Evolutionary conservation across 495 filamentous ascomycete species (phyloP), one percentile per base, ranked within the genome.

Genomic region (Aspergillus diversus): DNA sequence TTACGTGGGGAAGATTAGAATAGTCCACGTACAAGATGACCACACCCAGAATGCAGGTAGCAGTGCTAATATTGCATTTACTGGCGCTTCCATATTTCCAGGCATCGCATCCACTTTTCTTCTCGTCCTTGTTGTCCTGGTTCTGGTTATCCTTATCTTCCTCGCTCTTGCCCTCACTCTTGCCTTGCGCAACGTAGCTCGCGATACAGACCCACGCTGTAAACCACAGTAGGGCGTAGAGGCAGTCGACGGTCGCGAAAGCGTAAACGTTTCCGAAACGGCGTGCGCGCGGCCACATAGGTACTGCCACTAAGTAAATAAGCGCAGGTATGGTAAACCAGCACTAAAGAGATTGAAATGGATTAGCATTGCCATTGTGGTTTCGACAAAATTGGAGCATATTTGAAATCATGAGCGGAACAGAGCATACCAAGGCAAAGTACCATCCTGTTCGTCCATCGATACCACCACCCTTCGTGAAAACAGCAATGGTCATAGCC

Each of bases 191-290:
- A 33, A 87, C 87, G 70, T 87, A 98, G 2, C 85, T 82, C 1
- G 91, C 90, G 47, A 96, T 83, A 47, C 87, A 83, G 5, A 92
- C 83, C 77, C 93, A 95, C 0, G 88, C 93, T 7, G 88, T 86
- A 61, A 97, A 86, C 93, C 93, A 98, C 66, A 97, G 77, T 48
- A 97, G 71, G 60, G 85, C 76, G 71, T 89, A 94, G 33, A 94
- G 55, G 4, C 80, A 75, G 71, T 98, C 94, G 50, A 96, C 77
- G 5, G 81, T 82, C 17, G 89, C 84, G 75, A 96, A 91, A 56
- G 85, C 92, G 71, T 95, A 93, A 9, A 91, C 89, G 66, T 96
- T 88, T 50, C 90, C 90, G 64, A 93, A 86, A 67, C 86, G 88
- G 33, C 85, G 83, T 33, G 92, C 90, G 61, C 92, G 87, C n/a